Base-by-base conservation (phyloP, 331 rosid species). In the Acacia concinna region DNA sequence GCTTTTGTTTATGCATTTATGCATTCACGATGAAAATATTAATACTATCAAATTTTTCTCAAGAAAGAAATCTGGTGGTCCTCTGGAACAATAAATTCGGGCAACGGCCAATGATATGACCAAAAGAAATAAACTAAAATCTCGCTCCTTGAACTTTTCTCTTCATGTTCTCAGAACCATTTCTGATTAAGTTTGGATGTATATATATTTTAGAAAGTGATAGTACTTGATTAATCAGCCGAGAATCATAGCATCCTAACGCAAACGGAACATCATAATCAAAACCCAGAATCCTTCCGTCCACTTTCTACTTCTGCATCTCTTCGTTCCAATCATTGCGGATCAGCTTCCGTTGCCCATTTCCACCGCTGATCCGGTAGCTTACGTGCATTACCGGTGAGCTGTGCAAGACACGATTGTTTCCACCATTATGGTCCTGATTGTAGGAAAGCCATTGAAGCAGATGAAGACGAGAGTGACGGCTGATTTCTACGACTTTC, bases 391-490 rank as follows among this genome's bases (percentile, higher is more conserved):
- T 31, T 40, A 7, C 17, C 77, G 11, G 12, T 49, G 2, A 54
- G 67, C 73, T 77, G 60, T 3, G 4, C 7, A n/a, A 9, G 83
- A 85, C 89, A 83, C 87, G 91, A 87, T 82, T 32, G 31, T 46
- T 38, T 40, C 75, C 30, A 17, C 72, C 44, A 71, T 38, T 76
- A 93, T 96, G 99, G 97, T 91, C 67, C 94, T 90, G 40, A 91
- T 59, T 79, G 93, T 88, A 67, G 92, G 90, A 56, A 91, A 94
- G 68, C 90, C 98, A 8, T 46, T 88, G 78, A 96, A 93, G 84
- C 89, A 96, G 77, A 89, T 90, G 94, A 93, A 93, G 92, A 86
- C 91, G 79, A 89, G 97, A 68, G 91, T 90, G 82, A 90, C 97
- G 23, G 97, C 96, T 0, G 99, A 96, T 82, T 89, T 84, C 81